A percentile compares a stretch with the other conserved stretches of the same genome.
These are phyloP conservation scores for Eucalyptus pauciflora DNA, from an alignment of 345 rosid genomes.

Conservation along the genomic window DNA sequence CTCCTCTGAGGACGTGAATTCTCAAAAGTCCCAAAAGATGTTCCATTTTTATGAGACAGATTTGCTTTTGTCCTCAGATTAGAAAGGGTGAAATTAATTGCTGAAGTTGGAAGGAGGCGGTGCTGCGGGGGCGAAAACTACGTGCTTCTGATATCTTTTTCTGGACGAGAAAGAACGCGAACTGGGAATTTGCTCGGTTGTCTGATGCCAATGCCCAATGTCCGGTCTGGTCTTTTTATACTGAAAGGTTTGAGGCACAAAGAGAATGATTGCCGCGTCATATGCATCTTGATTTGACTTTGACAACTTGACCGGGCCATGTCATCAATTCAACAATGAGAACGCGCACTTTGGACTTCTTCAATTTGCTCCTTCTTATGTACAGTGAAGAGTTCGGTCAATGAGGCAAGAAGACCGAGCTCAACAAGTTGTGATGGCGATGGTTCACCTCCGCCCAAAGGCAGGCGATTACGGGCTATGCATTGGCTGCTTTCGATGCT, in stretches of 20 bases:
- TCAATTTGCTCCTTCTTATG: neutral
- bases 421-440: neutral
- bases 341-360: neutral
- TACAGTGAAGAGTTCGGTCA: neutral
- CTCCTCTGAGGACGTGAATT: conserved; percentile 53
- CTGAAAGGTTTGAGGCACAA: neutral
- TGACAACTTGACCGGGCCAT: neutral
- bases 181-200: neutral
- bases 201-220: neutral
- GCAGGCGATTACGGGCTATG: neutral
- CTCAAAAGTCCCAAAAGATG: conserved; percentile 51
- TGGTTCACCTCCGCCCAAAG: neutral
- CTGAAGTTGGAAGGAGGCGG: neutral
- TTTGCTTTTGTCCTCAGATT: neutral
- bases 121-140: neutral
- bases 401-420: neutral
- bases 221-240: neutral
- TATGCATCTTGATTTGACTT: neutral
- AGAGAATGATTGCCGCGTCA: neutral
- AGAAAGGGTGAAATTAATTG: neutral
- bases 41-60: conserved; percentile 11
- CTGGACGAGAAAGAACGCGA: neutral
- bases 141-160: neutral
- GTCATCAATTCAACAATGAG: neutral
- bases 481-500: neutral